These are phyloP conservation scores for Colletotrichum cereale DNA, from an alignment of 2,329 filamentous ascomycete genomes.

Conservation along the genomic window DNA sequence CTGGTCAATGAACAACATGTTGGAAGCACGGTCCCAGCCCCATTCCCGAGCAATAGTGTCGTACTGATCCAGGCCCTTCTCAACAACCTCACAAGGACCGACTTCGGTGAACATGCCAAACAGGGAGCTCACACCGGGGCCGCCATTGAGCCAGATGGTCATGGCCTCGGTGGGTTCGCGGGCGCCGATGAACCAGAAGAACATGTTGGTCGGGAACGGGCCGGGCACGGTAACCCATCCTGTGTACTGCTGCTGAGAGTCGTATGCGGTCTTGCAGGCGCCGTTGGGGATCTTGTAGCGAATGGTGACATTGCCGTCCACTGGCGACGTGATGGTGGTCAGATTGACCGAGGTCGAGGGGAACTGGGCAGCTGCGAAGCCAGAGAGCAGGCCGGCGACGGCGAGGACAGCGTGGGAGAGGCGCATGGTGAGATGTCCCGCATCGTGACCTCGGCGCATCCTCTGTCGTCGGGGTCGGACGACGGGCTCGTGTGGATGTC, in stretches of 20 bases:
- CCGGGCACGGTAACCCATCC: conserved; percentile 76
- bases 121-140: conserved; percentile 74
- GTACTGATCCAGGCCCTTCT: conserved; percentile 61
- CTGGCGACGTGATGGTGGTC: conserved; percentile 71
- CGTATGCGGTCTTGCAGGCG: conserved; percentile 74
- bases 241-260: conserved; percentile 75
- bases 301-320: conserved; percentile 74
- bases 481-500: not conserved
- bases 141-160: conserved; percentile 76
- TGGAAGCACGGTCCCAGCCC: conserved; percentile 72
- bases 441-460: conserved; percentile 40
- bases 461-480: conserved; percentile 4
- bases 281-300: conserved; percentile 73
- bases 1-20: conserved; percentile 70
- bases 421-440: conserved; percentile 37
- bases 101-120: conserved; percentile 73
- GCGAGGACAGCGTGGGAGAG: conserved; percentile 26
- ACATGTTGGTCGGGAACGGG: conserved; percentile 63
- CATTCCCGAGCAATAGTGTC: conserved; percentile 69
- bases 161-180: conserved; percentile 57
- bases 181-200: conserved; percentile 65
- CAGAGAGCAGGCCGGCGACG: conserved; percentile 23
- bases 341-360: conserved; percentile 51
- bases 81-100: conserved; percentile 66
- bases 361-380: conserved; percentile 36